Base-by-base conservation (phyloP, 2,329 filamentous ascomycete species). In the Trichophyton mentagrophytes region DNA sequence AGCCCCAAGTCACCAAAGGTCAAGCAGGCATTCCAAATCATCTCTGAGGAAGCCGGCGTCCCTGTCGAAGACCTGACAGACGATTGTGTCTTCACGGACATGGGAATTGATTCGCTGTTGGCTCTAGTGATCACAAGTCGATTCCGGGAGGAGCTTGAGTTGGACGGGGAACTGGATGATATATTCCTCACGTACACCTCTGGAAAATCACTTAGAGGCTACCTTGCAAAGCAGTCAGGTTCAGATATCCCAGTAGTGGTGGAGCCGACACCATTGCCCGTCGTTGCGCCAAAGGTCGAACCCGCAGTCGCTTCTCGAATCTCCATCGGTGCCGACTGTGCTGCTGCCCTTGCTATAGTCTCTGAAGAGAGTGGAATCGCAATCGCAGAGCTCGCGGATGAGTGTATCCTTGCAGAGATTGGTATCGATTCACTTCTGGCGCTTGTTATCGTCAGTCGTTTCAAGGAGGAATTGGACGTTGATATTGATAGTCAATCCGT, bases 101-200 rank as follows among this genome's bases (percentile, higher is more conserved):
- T 74, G 2, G 73, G 72, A 3, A 65, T 76, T 30, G 73, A 75
- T 61, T 71, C 68, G 17, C 64, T 75, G 15, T 67, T 76, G 68
- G 69, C 67, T 2, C 65, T 76, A 1, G 70, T 71, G 3, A 67
- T 76, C 9, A 61, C 68, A 0, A 69, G 69, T 38, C 73, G 72
- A 60, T 69, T 74, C 49, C 59, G 67, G 0, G 61, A 60, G 1
- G 66, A 73, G 55, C 64, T 75, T 15, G 66, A 64, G 2, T 55
- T 74, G 1, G 67, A 70, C 30, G 62, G 73, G 40, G 40, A 44
- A 7, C n/a, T 44, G 22, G 57, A 64, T 7, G 65, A 62, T 40
- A 55, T 70, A 3, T 67, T 70, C 61, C 59, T 68, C 46, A 67
- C 68, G 5, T 69, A 66, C 40, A 60, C 62, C 22, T 63, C 62